Evolutionary conservation across 1,139 yeast genomes (phyloP).

Genomic region (Geotrichum armillariae): DNA sequence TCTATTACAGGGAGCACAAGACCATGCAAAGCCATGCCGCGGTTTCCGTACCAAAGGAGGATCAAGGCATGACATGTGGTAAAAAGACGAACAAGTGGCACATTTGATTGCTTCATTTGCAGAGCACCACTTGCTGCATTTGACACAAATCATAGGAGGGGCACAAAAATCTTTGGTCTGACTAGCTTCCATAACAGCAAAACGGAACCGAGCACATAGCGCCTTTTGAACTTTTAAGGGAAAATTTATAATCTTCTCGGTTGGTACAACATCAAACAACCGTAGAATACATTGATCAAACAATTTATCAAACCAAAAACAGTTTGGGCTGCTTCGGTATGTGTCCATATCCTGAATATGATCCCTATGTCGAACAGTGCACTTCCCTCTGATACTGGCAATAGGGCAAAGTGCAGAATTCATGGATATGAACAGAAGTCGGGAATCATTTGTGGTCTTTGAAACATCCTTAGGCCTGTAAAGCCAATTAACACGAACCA

Average conservation of each 20-base stretch:
- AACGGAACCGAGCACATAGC: constrained; percentile 66
- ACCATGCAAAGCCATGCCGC: constrained; percentile 88
- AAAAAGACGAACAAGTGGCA: constrained; percentile 68
- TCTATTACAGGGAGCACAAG: constrained; percentile 75
- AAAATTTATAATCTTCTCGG: constrained; percentile 53
- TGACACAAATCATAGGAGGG: constrained; percentile 68
- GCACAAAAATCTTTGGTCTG: constrained; percentile 62
- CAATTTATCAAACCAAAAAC: constrained; percentile 81
- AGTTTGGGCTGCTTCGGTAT: constrained; percentile 59
- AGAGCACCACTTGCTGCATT: constrained; percentile 84
- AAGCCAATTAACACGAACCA: constrained; percentile 84
- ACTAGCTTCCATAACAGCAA: constrained; percentile 73
- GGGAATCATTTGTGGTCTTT: constrained; percentile 63
- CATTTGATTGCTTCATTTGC: constrained; percentile 76
- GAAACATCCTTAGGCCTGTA: constrained; percentile 87
- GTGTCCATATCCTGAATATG: constrained; percentile 62
- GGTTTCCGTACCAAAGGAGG: constrained; percentile 84
- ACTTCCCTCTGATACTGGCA: constrained; percentile 72
- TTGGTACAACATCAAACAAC: constrained; percentile 68
- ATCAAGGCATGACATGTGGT: constrained; percentile 82
- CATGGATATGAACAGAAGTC: constrained; percentile 80
- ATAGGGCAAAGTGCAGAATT: constrained; percentile 85
- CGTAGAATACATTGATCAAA: constrained; percentile 86
- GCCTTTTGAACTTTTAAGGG: constrained; percentile 65
- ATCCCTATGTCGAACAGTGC: constrained; percentile 64